phyloP scores from a whole-genome alignment of 2,329 filamentous ascomycete species.

The Calonectria hawksworthii region DNA sequence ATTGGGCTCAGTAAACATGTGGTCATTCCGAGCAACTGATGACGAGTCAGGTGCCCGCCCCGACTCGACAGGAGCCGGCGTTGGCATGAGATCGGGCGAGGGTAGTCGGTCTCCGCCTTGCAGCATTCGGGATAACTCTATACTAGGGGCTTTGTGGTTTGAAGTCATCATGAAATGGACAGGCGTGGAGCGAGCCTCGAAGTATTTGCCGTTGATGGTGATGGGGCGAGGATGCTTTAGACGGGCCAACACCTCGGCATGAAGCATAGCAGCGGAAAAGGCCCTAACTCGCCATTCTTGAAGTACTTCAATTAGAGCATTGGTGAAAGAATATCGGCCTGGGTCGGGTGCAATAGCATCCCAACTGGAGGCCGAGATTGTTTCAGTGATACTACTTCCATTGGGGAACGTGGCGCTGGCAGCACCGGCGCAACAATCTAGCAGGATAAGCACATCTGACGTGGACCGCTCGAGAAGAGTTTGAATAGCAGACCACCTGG shows the following conservation, averaged over 20 bases:
- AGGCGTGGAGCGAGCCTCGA: constrained; percentile 70
- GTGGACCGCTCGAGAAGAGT: constrained; percentile 69
- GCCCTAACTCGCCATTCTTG: constrained; percentile 68
- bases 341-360: constrained; percentile 72
- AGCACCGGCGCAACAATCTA: constrained; percentile 72
- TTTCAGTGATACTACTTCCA: constrained; percentile 72
- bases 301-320: constrained; percentile 70
- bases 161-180: constrained; percentile 76
- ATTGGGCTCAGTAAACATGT: constrained; percentile 60
- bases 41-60: constrained; percentile 46
- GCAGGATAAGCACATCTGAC: constrained; percentile 70
- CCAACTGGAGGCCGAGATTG: constrained; percentile 74
- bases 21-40: constrained; percentile 39
- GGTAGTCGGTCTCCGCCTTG: constrained; percentile 44
- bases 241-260: constrained; percentile 71
- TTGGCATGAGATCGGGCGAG: constrained; percentile 38
- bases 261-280: constrained; percentile 73
- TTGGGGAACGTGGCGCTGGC: constrained; percentile 72
- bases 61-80: constrained; percentile 36
- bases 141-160: constrained; percentile 71
- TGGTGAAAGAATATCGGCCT: constrained; percentile 72
- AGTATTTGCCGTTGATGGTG: constrained; percentile 69
- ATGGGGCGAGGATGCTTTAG: constrained; percentile 72
- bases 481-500: constrained; percentile 72
- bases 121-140: constrained; percentile 62